Conservation (phyloP, 2,329 filamentous ascomycete genomes). For the Truncatella angustata region DNA sequence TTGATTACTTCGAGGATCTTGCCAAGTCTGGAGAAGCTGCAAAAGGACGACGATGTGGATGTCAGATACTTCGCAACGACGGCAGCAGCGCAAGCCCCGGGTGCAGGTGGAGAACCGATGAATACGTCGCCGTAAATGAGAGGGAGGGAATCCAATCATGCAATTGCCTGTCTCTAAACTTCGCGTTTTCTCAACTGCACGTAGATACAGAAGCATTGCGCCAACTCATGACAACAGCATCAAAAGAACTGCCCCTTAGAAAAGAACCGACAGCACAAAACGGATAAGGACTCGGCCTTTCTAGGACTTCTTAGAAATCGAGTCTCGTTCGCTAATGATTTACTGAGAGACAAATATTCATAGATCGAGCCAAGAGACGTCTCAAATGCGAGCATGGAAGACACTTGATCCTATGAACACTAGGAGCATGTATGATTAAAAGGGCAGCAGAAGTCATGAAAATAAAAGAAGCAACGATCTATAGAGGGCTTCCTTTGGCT, state of each 20-base stretch:
- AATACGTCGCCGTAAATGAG: slow-evolving; percentile 61
- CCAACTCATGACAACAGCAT: not conserved
- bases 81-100: slow-evolving; percentile 63
- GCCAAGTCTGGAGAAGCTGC: slow-evolving; percentile 89
- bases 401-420: not conserved
- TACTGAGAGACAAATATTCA: slow-evolving; percentile 1
- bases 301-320: not conserved
- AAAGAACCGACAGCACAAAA: not conserved
- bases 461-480: slow-evolving; percentile 4
- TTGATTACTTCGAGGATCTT: slow-evolving; percentile 84
- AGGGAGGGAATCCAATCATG: slow-evolving; percentile 18
- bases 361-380: not conserved
- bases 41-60: slow-evolving; percentile 96
- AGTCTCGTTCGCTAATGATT: not conserved
- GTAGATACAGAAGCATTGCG: slow-evolving; percentile 3
- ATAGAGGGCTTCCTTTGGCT: not conserved
- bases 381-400: not conserved
- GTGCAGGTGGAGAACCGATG: slow-evolving; percentile 56
- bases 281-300: not conserved
- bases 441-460: not conserved
- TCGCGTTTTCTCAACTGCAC: not conserved
- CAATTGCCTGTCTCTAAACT: slow-evolving; percentile 13
- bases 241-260: slow-evolving; percentile 2
- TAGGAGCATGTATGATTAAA: slow-evolving; percentile 2
- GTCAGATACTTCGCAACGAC: slow-evolving; percentile 97